These are phyloP conservation scores for Trichoderma gracile DNA, from an alignment of 2,329 filamentous ascomycete species.

Conservation along the genomic window DNA sequence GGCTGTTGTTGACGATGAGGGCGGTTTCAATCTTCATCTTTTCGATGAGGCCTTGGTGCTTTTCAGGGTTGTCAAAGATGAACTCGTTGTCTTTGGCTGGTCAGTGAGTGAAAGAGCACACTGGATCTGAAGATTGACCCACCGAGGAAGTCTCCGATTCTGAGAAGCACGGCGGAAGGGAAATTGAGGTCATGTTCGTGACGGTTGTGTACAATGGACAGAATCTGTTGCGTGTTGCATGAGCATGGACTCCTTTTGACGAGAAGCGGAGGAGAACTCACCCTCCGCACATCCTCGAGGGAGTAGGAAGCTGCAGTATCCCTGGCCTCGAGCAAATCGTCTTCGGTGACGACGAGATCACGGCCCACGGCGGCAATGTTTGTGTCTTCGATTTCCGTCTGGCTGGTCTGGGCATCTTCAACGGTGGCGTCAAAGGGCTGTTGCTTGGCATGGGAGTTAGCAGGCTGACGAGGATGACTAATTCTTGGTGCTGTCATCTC, in stretches of 20 bases:
- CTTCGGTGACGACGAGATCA: slow-evolving; percentile 38
- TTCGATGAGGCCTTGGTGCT: slow-evolving; percentile 43
- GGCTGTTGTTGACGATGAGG: slow-evolving; percentile 54
- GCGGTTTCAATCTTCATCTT: slow-evolving; percentile 55
- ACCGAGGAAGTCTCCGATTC: slow-evolving; percentile 41
- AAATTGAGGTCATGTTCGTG: slow-evolving; percentile 44
- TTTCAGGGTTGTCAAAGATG: slow-evolving; percentile 40
- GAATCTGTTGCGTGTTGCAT: slow-evolving; percentile 34
- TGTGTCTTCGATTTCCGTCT: neutral
- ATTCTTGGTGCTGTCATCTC: too few species aligned
- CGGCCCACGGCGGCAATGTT: neutral
- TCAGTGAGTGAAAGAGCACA: slow-evolving; percentile 23
- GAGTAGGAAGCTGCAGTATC: slow-evolving; percentile 40
- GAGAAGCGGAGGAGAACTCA: slow-evolving; percentile 24
- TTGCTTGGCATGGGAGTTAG: neutral
- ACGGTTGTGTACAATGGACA: slow-evolving; percentile 39
- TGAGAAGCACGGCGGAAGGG: slow-evolving; percentile 37
- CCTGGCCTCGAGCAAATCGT: slow-evolving; percentile 46
- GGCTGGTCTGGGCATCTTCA: neutral
- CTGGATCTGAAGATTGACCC: slow-evolving; percentile 3
- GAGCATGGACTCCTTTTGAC: neutral
- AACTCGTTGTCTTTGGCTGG: slow-evolving; percentile 32
- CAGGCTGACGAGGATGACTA: too few species aligned
- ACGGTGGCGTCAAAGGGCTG: neutral
- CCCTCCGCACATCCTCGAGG: slow-evolving; percentile 38